These are phyloP conservation scores for Albifimbria verrucaria DNA, from an alignment of 2,329 filamentous ascomycete genomes.

Conservation along the genomic window DNA sequence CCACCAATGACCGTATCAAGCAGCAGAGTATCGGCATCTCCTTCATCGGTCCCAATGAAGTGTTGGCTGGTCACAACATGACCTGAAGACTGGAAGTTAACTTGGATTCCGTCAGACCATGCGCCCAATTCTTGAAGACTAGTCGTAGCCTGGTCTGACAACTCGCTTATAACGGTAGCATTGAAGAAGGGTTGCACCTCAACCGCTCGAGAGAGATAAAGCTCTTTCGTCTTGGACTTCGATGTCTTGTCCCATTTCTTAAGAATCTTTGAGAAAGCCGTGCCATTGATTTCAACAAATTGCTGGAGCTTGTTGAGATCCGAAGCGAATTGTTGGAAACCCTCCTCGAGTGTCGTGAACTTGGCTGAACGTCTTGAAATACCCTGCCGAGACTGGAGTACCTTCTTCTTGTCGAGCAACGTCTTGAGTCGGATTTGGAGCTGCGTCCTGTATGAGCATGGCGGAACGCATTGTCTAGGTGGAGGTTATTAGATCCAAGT, in stretches of 20 bases:
- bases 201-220: conserved; percentile 92
- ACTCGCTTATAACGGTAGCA: conserved; percentile 89
- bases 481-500: background rate
- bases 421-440: conserved; percentile 91
- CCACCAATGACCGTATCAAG: conserved; percentile 83
- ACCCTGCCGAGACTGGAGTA: conserved; percentile 77
- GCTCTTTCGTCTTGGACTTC: conserved; percentile 96
- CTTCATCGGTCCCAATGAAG: conserved; percentile 73
- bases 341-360: conserved; percentile 92
- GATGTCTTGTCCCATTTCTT: conserved; percentile 99
- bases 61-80: conserved; percentile 65
- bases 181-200: conserved; percentile 99
- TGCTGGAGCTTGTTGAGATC: conserved; percentile 97
- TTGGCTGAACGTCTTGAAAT: conserved; percentile 86
- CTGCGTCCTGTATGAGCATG: conserved; percentile 41
- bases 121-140: conserved; percentile 91
- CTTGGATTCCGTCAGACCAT: conserved; percentile 94
- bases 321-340: conserved; percentile 94
- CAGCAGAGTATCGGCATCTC: conserved; percentile 84
- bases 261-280: conserved; percentile 95
- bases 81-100: conserved; percentile 69
- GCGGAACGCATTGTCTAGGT: background rate
- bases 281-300: conserved; percentile 97
- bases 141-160: conserved; percentile 96
- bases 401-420: conserved; percentile 89